These are phyloP conservation scores for Mycocentrospora acerina DNA, from an alignment of 2,329 filamentous ascomycete genomes.

Conservation along the genomic window DNA sequence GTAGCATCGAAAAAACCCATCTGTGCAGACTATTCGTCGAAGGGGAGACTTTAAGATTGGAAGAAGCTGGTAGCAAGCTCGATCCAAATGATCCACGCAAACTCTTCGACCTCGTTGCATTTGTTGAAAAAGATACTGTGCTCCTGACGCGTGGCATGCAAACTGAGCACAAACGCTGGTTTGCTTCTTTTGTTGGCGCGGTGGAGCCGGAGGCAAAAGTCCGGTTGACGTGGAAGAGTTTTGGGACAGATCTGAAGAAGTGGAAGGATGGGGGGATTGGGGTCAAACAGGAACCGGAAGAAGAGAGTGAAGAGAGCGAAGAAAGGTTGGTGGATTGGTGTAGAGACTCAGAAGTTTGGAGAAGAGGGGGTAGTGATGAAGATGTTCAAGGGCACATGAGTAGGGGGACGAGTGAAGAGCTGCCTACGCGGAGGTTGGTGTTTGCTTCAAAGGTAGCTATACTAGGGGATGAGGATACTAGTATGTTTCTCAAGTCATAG, in stretches of 20 bases:
- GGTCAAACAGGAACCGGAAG: background rate
- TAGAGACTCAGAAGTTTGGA: too few relatives aligned
- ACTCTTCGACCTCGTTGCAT: slow-evolving; percentile 25
- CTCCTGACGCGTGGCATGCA: slow-evolving; percentile 8
- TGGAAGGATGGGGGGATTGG: background rate
- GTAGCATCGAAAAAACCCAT: slow-evolving; percentile 3
- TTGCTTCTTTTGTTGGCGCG: slow-evolving; percentile 12
- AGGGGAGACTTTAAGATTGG: background rate
- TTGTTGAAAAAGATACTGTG: slow-evolving; percentile 8
- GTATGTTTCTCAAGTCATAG: background rate
- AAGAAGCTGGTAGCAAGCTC: background rate
- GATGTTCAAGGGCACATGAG: too few relatives aligned
- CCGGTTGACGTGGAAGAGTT: slow-evolving; percentile 11
- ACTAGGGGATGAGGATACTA: background rate
- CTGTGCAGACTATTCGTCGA: slow-evolving; percentile 4
- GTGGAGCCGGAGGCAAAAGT: slow-evolving; percentile 40
- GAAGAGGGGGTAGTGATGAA: background rate
- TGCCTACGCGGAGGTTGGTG: background rate
- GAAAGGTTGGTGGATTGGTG: background rate
- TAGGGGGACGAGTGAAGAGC: background rate
- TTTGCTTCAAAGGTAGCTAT: background rate
- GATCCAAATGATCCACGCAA: slow-evolving; percentile 1
- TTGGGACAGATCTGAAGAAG: slow-evolving; percentile 5
- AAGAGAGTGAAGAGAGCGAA: background rate
- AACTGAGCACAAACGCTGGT: slow-evolving; percentile 23